Evolutionary conservation across 257 asterid genomes (phyloP).

Genomic region (Gentiana dahurica): DNA sequence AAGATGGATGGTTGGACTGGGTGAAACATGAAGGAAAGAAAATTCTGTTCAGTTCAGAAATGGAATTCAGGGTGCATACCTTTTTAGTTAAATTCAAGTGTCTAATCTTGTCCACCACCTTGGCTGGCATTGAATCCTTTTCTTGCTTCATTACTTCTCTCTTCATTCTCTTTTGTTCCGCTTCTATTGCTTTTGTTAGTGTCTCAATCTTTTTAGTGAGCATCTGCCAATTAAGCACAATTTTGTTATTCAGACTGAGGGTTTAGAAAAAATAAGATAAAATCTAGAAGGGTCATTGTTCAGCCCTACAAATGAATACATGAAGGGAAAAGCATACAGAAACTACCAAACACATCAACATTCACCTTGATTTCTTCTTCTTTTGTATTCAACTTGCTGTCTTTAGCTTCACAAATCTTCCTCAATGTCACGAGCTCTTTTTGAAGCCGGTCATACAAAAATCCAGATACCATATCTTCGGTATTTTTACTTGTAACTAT

Average conservation of each 20-base stretch:
- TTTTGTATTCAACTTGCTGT: slow-evolving; percentile 37
- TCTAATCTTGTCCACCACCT: slow-evolving; percentile 27
- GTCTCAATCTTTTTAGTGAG: slow-evolving; percentile 61
- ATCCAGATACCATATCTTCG: slow-evolving; percentile 72
- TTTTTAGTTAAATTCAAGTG: slow-evolving; percentile 30
- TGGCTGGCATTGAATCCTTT: slow-evolving; percentile 27
- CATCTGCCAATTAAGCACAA: slow-evolving; percentile 27
- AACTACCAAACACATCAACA: not conserved
- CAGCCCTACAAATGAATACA: slow-evolving; percentile 1
- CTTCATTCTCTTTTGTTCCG: slow-evolving; percentile 54
- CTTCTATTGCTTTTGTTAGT: slow-evolving; percentile 52
- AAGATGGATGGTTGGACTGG: too few species aligned
- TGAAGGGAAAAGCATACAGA: not conserved
- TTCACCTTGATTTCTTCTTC: slow-evolving; percentile 71
- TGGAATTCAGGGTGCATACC: slow-evolving; percentile 19
- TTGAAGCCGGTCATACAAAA: slow-evolving; percentile 77
- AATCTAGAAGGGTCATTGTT: not conserved
- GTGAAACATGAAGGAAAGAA: not conserved
- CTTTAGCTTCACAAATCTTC: slow-evolving; percentile 52
- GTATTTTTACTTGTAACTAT: slow-evolving; percentile 14
- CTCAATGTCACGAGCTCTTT: slow-evolving; percentile 70
- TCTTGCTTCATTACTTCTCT: slow-evolving; percentile 57
- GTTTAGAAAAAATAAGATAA: not conserved
- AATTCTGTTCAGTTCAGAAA: not conserved
- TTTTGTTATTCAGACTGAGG: not conserved